A percentile compares a stretch with the other conserved stretches of the same genome.
Conservation (phyloP, 1,139 yeast species). For the Taphrina flavorubra region DNA sequence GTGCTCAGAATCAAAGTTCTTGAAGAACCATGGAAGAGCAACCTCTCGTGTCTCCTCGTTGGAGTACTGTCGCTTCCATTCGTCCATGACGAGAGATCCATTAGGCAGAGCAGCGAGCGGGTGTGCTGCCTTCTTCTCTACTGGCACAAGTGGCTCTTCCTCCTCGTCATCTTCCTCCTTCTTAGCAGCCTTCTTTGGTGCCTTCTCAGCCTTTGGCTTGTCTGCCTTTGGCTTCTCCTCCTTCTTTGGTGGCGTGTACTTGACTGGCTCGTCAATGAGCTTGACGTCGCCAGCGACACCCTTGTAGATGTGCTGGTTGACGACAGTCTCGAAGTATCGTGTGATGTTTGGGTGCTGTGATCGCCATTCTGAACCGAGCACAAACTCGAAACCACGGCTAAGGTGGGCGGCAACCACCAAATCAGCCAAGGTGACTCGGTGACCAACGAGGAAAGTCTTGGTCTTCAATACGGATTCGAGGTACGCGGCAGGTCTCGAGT, state of each 20-base stretch:
- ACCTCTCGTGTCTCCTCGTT: slow-evolving; percentile 95
- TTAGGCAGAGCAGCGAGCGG: slow-evolving; percentile 87
- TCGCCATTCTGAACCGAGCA: slow-evolving; percentile 82
- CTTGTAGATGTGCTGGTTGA: slow-evolving; percentile 62
- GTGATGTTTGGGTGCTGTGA: slow-evolving; percentile 70
- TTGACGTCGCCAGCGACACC: slow-evolving; percentile 52
- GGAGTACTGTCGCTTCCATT: slow-evolving; percentile 96
- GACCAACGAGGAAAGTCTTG: slow-evolving; percentile 89
- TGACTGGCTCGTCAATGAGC: slow-evolving; percentile 53
- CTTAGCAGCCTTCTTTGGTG: slow-evolving; percentile 30
- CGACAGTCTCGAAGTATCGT: slow-evolving; percentile 87
- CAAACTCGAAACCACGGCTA: slow-evolving; percentile 67
- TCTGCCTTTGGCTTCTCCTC: slow-evolving; percentile 50
- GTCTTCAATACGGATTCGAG: slow-evolving; percentile 70
- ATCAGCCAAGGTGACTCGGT: slow-evolving; percentile 86
- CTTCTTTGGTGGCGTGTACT: slow-evolving; percentile 79
- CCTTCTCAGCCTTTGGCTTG: slow-evolving; percentile 46
- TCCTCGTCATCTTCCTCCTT: slow-evolving; percentile 42
- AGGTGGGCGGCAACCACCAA: slow-evolving; percentile 65
- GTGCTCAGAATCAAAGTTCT: slow-evolving; percentile 87
- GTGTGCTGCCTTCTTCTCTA: slow-evolving; percentile 64
- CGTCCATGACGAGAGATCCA: slow-evolving; percentile 68
- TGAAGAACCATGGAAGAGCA: slow-evolving; percentile 99
- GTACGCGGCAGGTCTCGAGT: slow-evolving; percentile 51
- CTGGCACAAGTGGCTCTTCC: slow-evolving; percentile 44